Conservation (phyloP, 768 basidiomycete species). For the Zangia roseola region DNA sequence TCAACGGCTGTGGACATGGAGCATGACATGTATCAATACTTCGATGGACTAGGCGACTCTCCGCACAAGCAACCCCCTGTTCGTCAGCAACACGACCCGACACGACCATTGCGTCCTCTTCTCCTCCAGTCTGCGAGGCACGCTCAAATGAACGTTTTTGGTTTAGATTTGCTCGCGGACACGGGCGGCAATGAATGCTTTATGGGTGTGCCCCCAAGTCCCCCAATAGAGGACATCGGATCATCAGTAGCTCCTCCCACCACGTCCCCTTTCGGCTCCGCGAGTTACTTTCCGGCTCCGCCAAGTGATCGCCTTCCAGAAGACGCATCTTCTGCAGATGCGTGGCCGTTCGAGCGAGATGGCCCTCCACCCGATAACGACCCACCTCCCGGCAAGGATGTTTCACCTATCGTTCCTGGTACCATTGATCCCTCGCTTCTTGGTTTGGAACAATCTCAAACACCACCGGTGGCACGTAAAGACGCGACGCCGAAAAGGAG, state of each 20-base stretch:
- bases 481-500: conserved; percentile 5
- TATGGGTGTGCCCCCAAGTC: conserved; percentile 29
- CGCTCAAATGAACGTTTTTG: background rate
- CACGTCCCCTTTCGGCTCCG: background rate
- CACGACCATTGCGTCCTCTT: conserved; percentile 11
- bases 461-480: background rate
- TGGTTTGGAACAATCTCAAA: conserved; percentile 9
- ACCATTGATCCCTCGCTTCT: conserved; percentile 35
- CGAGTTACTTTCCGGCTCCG: conserved; percentile 2
- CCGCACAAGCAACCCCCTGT: conserved; percentile 11
- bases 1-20: conserved; percentile 12
- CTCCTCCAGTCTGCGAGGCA: background rate
- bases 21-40: conserved; percentile 26
- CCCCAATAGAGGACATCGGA: conserved; percentile 1
- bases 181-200: conserved; percentile 17
- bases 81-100: background rate
- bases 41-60: conserved; percentile 27
- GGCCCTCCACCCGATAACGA: background rate
- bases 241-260: background rate
- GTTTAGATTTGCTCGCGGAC: conserved; percentile 5
- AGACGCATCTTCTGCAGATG: background rate
- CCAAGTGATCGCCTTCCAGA: conserved; percentile 1
- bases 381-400: background rate
- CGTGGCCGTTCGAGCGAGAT: conserved; percentile 12
- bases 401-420: background rate